A percentile compares a stretch with the other conserved stretches of the same genome.
These are phyloP conservation scores for Allium fistulosum DNA, from an alignment of 106 monocot species.

Conservation along the genomic window DNA sequence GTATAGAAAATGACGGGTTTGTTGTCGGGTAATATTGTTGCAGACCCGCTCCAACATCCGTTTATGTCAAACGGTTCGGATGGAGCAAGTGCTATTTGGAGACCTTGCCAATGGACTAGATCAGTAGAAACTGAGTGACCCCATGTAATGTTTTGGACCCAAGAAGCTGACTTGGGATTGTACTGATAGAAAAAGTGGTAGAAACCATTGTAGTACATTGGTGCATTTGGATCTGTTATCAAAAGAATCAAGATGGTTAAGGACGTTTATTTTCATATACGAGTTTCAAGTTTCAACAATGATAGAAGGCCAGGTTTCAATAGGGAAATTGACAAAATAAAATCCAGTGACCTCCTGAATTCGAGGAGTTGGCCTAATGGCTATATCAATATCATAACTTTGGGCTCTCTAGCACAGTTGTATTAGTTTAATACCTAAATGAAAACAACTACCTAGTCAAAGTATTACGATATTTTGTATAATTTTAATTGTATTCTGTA, in stretches of 20 bases:
- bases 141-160: slow-evolving; percentile 20
- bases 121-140: slow-evolving; percentile 42
- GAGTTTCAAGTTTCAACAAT: too few relatives aligned
- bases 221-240: slow-evolving; percentile 18
- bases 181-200: slow-evolving; percentile 46
- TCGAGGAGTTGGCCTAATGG: too few relatives aligned
- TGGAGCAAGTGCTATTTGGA: slow-evolving; percentile 23
- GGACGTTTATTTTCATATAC: too few relatives aligned
- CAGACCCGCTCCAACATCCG: slow-evolving; percentile 53
- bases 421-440: too few relatives aligned
- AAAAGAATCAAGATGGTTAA: background rate
- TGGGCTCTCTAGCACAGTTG: too few relatives aligned
- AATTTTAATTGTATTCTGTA: too few relatives aligned
- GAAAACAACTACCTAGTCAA: too few relatives aligned
- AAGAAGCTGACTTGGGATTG: slow-evolving; percentile 9
- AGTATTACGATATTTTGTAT: too few relatives aligned
- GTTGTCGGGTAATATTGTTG: slow-evolving; percentile 35
- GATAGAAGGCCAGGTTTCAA: too few relatives aligned
- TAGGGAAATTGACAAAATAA: too few relatives aligned
- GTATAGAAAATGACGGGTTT: slow-evolving; percentile 50
- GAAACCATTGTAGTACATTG: slow-evolving; percentile 46
- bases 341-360: too few relatives aligned
- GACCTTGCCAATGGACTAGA: slow-evolving; percentile 36
- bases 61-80: slow-evolving; percentile 32
- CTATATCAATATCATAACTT: too few relatives aligned